Evolutionary conservation across 176 grass and related monocot species (phyloP), one percentile per base, ranked within the genome.

Genomic region (Lolium perenne): DNA sequence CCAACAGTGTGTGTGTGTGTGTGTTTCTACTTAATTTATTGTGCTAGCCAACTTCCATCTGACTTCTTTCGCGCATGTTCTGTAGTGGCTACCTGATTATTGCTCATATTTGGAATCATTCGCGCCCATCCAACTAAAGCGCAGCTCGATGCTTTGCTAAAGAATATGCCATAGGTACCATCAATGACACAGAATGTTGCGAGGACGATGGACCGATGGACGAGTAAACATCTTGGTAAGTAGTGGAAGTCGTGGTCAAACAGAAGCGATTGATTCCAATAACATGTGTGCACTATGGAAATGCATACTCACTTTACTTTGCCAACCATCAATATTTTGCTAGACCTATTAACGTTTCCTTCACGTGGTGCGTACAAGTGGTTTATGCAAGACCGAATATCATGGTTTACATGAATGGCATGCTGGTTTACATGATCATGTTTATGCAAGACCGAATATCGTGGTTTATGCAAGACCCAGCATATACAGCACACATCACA

Each of bases 231-330:
- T 77, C 75, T 11, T 58, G 48, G 14, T 23, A 68, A 60, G 76
- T 70, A 80, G 76, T 91, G 85, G n/a, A 51, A 17, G 89, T 91
- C 69, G 20, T 67, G 63, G 22, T 84, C 85, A 15, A 54, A 15
- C 26, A 43, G 25, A 82, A 76, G 29, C 43, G 69, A 22, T 15
- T 10, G n/a, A 46, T 50, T 46, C 45, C 43, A 35, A 22, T 6
- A 45, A 53, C 63, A 0, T 4, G 51, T n/a, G 26, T 76, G 41
- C 63, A 7, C 47, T 49, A 40, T 10, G 61, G 41, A 81, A 26
- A 51, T 45, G 10, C 10, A 35, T 35, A 13, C 5, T 46, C 20
- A 40, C 32, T 35, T 35, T 35, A 35, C 16, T 66, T 38, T 32
- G 15, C 63, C 26, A 16, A 35, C 58, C 58, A 61, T 8, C 22